phyloP scores from a whole-genome alignment of 768 basidiomycete species.

The Flagelloscypha sp. region DNA sequence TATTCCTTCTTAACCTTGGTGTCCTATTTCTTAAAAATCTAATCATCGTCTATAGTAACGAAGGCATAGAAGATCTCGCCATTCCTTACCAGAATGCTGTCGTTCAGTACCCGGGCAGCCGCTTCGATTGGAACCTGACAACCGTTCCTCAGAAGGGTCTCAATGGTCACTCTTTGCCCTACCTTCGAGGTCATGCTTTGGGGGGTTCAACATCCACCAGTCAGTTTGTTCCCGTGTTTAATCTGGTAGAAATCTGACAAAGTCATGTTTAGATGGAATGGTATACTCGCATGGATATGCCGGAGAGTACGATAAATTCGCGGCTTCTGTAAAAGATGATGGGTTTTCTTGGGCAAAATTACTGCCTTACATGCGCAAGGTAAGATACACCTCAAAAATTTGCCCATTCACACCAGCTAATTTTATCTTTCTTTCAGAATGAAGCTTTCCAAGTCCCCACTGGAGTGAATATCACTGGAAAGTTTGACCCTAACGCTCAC shows the following conservation, averaged over 20 bases:
- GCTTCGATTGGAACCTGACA: slow-evolving; percentile 12
- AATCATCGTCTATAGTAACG: no score
- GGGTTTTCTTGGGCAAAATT: slow-evolving; percentile 33
- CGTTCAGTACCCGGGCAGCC: not conserved
- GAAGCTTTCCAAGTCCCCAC: slow-evolving; percentile 12
- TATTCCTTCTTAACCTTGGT: no score
- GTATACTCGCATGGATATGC: no score
- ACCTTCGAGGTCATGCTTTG: slow-evolving; percentile 9
- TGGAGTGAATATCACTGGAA: slow-evolving; percentile 18
- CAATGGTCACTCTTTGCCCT: slow-evolving; percentile 7
- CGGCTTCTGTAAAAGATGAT: slow-evolving; percentile 32
- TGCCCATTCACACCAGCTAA: no score
- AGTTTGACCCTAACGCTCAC: slow-evolving; percentile 24
- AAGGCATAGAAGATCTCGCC: not conserved
- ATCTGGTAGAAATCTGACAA: no score
- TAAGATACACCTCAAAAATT: no score
- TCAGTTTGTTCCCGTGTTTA: no score
- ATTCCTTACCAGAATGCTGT: slow-evolving; percentile 1
- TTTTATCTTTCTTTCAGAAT: slow-evolving; percentile 8
- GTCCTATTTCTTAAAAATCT: no score
- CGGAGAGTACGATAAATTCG: slow-evolving; percentile 53
- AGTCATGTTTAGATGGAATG: no score
- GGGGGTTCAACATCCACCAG: slow-evolving; percentile 11
- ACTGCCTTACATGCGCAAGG: no score
- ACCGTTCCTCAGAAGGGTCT: slow-evolving; percentile 11